Conservation (phyloP, 192 early-diverging fungal species). For the Rhizophagus sp. region DNA sequence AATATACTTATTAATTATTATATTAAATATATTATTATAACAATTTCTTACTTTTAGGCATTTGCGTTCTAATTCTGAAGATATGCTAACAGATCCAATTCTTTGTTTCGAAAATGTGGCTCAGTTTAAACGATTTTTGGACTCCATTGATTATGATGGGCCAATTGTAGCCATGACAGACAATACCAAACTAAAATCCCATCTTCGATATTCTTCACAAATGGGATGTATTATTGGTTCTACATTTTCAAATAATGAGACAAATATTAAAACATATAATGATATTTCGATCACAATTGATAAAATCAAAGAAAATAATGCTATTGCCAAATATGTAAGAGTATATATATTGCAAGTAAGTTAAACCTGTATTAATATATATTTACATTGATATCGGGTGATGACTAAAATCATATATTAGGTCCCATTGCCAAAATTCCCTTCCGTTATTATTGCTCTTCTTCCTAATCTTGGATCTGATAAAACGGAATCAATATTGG, state of each 20-base stretch:
- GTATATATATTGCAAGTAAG: background rate
- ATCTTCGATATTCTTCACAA: background rate
- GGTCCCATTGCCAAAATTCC: background rate
- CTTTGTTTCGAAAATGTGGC: background rate
- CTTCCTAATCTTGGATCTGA: background rate
- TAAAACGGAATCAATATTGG: background rate
- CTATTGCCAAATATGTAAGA: background rate
- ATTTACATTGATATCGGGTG: background rate
- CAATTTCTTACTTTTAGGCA: no score
- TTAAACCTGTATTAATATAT: background rate
- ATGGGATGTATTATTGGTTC: background rate
- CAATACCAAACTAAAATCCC: background rate
- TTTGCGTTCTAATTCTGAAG: no score
- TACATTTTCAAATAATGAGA: background rate
- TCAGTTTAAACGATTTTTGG: constrained; percentile 5
- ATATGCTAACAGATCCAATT: background rate
- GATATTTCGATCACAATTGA: no score
- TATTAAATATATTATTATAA: no score
- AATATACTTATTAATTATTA: no score
- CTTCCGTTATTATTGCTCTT: background rate
- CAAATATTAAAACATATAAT: no score
- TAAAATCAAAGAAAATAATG: constrained; percentile 1
- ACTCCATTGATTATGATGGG: no score
- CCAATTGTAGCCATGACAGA: background rate
- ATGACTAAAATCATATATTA: background rate